phyloP scores from a whole-genome alignment of 2,329 filamentous ascomycete species.

The Amphichorda felina region DNA sequence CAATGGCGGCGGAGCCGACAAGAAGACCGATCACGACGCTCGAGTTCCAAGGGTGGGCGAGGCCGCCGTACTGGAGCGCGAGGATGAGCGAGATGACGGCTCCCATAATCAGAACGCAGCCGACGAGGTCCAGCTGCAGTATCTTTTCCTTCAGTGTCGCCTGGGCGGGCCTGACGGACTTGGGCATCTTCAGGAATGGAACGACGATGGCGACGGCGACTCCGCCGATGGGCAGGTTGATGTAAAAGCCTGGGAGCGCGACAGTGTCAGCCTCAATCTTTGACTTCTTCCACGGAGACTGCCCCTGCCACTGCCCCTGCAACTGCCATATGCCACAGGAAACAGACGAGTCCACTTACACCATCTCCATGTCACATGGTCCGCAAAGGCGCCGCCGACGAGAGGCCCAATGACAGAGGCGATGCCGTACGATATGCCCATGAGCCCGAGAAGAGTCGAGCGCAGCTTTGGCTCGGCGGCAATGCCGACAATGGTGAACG shows the following conservation, averaged over 20 bases:
- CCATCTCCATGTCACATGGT: constrained; percentile 13
- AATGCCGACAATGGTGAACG: constrained; percentile 1
- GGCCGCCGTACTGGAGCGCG: constrained; percentile 44
- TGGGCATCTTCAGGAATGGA: constrained; percentile 29
- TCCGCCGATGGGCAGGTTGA: constrained; percentile 33
- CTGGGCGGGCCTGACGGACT: constrained; percentile 19
- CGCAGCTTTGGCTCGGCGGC: constrained; percentile 1
- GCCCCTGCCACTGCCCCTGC: too few relatives aligned
- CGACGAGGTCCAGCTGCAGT: constrained; percentile 34
- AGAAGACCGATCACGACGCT: constrained; percentile 37
- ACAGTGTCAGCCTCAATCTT: not conserved
- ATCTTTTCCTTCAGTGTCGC: constrained; percentile 23
- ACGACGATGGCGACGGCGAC: constrained; percentile 34
- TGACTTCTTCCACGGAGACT: too few relatives aligned
- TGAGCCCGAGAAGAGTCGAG: constrained; percentile 6
- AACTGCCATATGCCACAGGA: not conserved
- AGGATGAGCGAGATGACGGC: constrained; percentile 39
- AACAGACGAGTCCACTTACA: constrained; percentile 5
- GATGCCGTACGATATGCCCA: constrained; percentile 12
- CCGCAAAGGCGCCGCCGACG: constrained; percentile 12
- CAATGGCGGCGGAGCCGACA: constrained; percentile 32
- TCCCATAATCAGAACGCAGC: constrained; percentile 35
- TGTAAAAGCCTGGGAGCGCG: constrained; percentile 8
- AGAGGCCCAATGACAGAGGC: constrained; percentile 12
- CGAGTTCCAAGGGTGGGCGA: constrained; percentile 35